Conservation (phyloP, 2,329 filamentous ascomycete species). For the Botrytis deweyae region DNA sequence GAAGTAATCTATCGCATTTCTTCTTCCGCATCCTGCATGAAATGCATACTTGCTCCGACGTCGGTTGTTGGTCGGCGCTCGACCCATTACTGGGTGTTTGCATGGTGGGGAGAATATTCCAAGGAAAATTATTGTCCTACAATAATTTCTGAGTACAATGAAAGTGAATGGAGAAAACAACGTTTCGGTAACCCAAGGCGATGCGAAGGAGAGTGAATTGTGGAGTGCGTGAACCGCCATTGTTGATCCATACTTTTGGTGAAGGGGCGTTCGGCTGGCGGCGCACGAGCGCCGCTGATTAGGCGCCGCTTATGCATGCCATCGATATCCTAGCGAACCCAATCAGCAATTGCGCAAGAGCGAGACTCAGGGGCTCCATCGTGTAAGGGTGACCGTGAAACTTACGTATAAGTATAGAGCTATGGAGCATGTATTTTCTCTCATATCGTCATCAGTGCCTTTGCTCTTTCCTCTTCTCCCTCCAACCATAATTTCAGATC, state of each 20-base stretch:
- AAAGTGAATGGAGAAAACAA: background rate
- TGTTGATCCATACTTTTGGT: background rate
- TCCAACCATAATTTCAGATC: background rate
- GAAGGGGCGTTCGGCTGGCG: background rate
- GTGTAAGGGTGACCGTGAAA: background rate
- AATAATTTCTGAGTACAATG: background rate
- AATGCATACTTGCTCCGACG: background rate
- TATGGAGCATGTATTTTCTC: background rate
- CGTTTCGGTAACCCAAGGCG: background rate
- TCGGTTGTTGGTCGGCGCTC: background rate
- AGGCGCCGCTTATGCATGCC: background rate
- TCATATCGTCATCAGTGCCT: background rate
- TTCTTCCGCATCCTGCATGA: background rate
- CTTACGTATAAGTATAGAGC: background rate
- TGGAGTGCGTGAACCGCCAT: background rate
- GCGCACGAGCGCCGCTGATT: background rate
- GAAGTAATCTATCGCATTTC: background rate
- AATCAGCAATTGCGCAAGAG: conserved; percentile 2
- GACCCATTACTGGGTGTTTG: background rate
- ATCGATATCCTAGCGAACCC: background rate
- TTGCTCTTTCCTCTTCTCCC: background rate
- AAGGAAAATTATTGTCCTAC: background rate
- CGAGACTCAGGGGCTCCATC: background rate
- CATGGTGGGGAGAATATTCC: background rate
- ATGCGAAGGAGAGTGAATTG: background rate